Evolutionary conservation across 1,284 basidiomycete species (phyloP), one percentile per base, ranked within the genome.

Genomic region (Garcileccinum viscosum): DNA sequence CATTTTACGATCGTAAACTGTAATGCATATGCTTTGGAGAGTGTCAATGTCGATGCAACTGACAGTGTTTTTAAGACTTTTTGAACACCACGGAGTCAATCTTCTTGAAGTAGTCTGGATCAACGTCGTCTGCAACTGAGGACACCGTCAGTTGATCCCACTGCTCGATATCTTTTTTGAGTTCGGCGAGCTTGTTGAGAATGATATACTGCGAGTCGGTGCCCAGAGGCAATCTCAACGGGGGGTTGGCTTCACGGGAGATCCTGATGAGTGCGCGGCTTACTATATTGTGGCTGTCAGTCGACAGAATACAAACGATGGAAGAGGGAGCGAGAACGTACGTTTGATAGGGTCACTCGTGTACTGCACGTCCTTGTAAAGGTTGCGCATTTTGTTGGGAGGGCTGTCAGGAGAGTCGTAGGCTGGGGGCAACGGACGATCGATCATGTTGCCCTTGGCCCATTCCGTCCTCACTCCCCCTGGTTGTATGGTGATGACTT

Each of bases 401-500:
- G 71, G 70, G 61, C 74, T 69, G 33, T 76, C 69, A 1, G 74
- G 67, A 3, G 42, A 2, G 11, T 71, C 67, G 6, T 75, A 75
- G 5, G 56, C 73, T 3, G 68, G 59, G 19, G 73, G 74, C 19
- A 77, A 32, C 0, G 67, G 65, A 5, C 61, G 60, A 33, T 77
- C 65, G 33, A 73, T 65, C 71, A 77, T 70, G 62, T 42, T 75
- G 1, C 67, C 40, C 66, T 77, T 77, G 44, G 66, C 67, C 74
- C 73, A 75, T 6, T 77, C 73, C 6, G 74, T 75, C 56, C 63
- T 73, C 38, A 75, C 73, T 1, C 74, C 73, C 62, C 74, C 76
- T 14, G 74, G 74, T 24, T 77, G 76, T 22, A 72, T 42, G 8
- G n/a, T n/a, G 30, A 75, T 73, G 2, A 77, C 37, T 42, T 69